Evolutionary conservation across 192 early-diverging fungal genomes (phyloP), one percentile per base, ranked within the genome.

Genomic region (Funneliformis mosseae): DNA sequence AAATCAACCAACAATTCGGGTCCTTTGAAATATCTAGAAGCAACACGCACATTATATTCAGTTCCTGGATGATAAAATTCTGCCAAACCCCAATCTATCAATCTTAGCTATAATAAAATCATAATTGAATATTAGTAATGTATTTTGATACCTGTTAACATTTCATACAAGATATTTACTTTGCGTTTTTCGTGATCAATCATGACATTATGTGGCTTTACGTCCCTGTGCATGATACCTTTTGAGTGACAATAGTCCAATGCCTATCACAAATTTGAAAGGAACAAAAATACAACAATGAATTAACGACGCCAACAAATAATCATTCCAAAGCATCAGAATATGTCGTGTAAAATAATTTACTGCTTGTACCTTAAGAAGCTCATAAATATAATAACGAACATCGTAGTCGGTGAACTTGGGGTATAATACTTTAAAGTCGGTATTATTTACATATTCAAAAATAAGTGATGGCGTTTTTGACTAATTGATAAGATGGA

Each of bases 121-220:
- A 77, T 77, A 62, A 72, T 16, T 60, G 70, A 16, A 42, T 59
- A 25, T 28, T 11, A 71, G 8, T 62, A 28, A 64, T 12, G n/a
- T 48, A 46, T 67, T 46, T 1, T 61, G 16, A 43, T 14, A 43
- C 8, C 41, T 41, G 7, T 12, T 39, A 21, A 66, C 1, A 73
- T 7, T 38, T n/a, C 66, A 68, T 10, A 72, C 73, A n/a, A 18
- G 8, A 48, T 41, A 21, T 25, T 46, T 83, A 90, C 89, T 83
- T 92, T 93, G 78, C 96, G 92, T 83, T 95, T 94, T 84, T 95
- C 94, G 81, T 99, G 97, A 83, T 99, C 98, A 83, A 99, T 99
- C 98, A 99, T 99, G 28, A 99, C 96, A 78, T 98, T 98, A 87
- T 97, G 97, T 27, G 98, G 98, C 85, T 99, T 99, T 81, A 99